Conservation (phyloP, 2,329 filamentous ascomycete species). For the Fonsecaea nubica region DNA sequence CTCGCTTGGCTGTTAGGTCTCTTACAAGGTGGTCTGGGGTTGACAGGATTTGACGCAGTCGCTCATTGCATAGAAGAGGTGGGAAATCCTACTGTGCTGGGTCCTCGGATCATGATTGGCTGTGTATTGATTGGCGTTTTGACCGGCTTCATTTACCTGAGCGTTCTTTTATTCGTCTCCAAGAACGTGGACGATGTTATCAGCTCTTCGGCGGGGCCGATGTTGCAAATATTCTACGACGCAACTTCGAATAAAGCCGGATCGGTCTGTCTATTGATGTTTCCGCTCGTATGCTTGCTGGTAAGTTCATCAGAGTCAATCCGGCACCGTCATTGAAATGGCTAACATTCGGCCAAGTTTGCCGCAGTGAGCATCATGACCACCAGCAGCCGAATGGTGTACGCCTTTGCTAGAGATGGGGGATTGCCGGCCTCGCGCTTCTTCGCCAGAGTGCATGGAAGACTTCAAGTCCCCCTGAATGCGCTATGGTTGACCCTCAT, state of each 20-base stretch:
- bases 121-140: constrained; percentile 68
- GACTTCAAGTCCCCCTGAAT: constrained; percentile 70
- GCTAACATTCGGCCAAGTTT: constrained; percentile 57
- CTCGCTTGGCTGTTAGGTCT: constrained; percentile 57
- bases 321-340: not conserved
- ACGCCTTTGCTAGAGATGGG: constrained; percentile 70
- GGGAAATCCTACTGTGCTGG: constrained; percentile 57
- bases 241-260: constrained; percentile 68
- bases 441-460: constrained; percentile 67
- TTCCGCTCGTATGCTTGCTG: constrained; percentile 38
- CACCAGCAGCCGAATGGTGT: constrained; percentile 70
- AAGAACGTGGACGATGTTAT: constrained; percentile 65
- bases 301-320: constrained; percentile 20
- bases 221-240: constrained; percentile 68
- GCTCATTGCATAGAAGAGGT: constrained; percentile 63
- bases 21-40: constrained; percentile 59
- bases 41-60: constrained; percentile 45
- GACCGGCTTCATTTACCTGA: constrained; percentile 68
- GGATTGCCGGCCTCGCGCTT: constrained; percentile 56
- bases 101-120: constrained; percentile 70
- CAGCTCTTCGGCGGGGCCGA: constrained; percentile 61
- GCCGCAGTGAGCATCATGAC: constrained; percentile 70
- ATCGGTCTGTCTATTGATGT: constrained; percentile 69
- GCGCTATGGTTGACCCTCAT: constrained; percentile 66
- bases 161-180: constrained; percentile 69